Conservation (phyloP, 176 grass and related monocot genomes). For the Musa acuminata region DNA sequence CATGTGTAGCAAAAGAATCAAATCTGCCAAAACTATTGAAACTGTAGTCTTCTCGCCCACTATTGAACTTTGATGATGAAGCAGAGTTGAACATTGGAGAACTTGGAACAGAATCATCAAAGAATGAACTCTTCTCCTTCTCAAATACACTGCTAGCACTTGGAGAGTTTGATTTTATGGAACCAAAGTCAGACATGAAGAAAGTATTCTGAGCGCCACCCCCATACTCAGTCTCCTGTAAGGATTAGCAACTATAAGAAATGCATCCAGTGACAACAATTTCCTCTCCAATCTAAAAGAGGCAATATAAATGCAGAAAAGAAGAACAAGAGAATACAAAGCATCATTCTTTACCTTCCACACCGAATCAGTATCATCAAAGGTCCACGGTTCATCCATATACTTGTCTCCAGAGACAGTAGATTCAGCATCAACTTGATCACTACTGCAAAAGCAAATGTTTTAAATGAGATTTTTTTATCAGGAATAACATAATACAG, state of each 20-base stretch:
- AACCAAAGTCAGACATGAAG: slow-evolving; percentile 63
- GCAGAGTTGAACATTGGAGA: slow-evolving; percentile 74
- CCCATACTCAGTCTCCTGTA: slow-evolving; percentile 57
- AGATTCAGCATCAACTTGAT: slow-evolving; percentile 79
- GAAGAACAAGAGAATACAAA: not conserved
- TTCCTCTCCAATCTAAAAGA: slow-evolving; percentile 4
- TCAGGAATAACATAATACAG: not conserved
- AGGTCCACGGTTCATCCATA: slow-evolving; percentile 86
- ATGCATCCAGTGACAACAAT: not conserved
- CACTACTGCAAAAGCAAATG: slow-evolving; percentile 34
- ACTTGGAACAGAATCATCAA: slow-evolving; percentile 93
- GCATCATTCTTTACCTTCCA: slow-evolving; percentile 42
- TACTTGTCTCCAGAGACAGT: slow-evolving; percentile 72
- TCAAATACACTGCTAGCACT: slow-evolving; percentile 43
- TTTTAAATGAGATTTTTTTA: not conserved
- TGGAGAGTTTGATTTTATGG: slow-evolving; percentile 43
- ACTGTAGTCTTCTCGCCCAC: slow-evolving; percentile 39
- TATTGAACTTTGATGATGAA: slow-evolving; percentile 62
- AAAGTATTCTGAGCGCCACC: slow-evolving; percentile 45
- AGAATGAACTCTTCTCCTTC: slow-evolving; percentile 71
- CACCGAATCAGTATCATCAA: slow-evolving; percentile 88
- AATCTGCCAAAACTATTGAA: slow-evolving; percentile 61
- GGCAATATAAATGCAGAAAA: not conserved
- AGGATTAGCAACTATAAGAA: slow-evolving; percentile 7
- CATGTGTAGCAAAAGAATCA: slow-evolving; percentile 81